Evolutionary conservation across 2,329 filamentous ascomycete species (phyloP), one percentile per base, ranked within the genome.

Genomic region (Epichloe sp.): DNA sequence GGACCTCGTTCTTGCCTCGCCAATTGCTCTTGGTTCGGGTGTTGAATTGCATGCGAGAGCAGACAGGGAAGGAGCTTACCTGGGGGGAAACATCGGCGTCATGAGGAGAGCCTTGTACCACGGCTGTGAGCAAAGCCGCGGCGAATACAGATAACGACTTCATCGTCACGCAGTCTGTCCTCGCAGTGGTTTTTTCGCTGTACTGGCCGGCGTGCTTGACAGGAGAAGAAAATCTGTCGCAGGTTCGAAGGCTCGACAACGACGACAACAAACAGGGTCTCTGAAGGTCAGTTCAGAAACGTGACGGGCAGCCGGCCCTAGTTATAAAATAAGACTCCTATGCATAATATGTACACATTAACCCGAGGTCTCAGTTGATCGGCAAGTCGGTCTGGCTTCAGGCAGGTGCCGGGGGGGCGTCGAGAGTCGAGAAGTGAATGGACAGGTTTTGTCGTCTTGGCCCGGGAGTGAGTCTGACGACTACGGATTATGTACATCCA

Each of bases 61-160:
- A 47, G 36, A 26, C 38, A 37, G 35, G 35, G 46, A 14, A 31
- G 6, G 8, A 45, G 10, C 52, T 51, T 47, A 56, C 53, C 23
- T 48, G 23, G 35, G 37, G 8, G n/a, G 52, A 17, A 21, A 8
- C 19, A 26, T 14, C 36, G 5, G 34, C 10, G 8, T 42, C 17
- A 2, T 4, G 12, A 14, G 21, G 7, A 37, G 55, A 50, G 40
- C 61, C 63, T 34, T 65, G 60, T 44, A 56, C 57, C 53, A 62
- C 57, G 35, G 59, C 62, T 19, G 61, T 60, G 54, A 69, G 55
- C 23, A 65, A 53, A 34, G 65, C 56, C 44, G 63, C 61, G 47
- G 61, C 62, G 35, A 65, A 55, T 40, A 68, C 47, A 38, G 60
- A 59, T 40, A 59, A 52, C 44, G 61, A 58, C 65, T 65, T 69